Conservation (phyloP, 108 stramenopile species). For the Conticribra guillardii region DNA sequence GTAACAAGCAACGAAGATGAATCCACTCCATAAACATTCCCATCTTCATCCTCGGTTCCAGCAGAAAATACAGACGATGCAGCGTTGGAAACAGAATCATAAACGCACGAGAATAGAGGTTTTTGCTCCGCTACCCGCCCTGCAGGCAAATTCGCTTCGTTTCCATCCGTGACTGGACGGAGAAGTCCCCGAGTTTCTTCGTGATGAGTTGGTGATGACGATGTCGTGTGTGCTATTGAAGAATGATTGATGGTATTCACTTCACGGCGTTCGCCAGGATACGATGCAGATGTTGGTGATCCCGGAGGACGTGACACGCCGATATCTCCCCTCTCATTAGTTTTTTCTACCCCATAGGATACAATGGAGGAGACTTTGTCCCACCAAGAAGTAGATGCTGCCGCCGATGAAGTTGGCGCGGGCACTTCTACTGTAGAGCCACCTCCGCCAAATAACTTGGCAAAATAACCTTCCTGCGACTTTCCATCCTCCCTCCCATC, state of each 20-base stretch:
- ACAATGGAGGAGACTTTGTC: conserved; percentile 31
- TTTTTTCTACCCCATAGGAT: conserved; percentile 30
- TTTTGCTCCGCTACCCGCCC: conserved; percentile 67
- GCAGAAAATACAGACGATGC: conserved; percentile 42
- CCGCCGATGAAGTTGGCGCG: conserved; percentile 6
- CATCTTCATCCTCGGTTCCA: conserved; percentile 50
- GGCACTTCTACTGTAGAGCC: conserved; percentile 12
- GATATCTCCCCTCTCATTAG: conserved; percentile 41
- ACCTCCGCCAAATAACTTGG: conserved; percentile 28
- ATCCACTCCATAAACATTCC: conserved; percentile 81
- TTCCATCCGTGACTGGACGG: conserved; percentile 42
- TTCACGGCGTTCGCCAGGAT: conserved; percentile 36
- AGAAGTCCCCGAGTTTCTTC: conserved; percentile 52
- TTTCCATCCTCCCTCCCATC: conserved; percentile 3
- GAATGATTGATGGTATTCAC: conserved; percentile 5
- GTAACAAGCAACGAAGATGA: conserved; percentile 67
- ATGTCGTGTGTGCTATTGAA: background rate
- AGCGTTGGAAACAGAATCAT: conserved; percentile 68
- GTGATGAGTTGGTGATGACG: conserved; percentile 4
- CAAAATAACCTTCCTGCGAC: conserved; percentile 43
- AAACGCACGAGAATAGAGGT: conserved; percentile 79
- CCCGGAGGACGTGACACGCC: conserved; percentile 60
- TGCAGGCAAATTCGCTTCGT: conserved; percentile 45
- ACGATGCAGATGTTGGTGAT: conserved; percentile 3
- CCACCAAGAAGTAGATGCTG: conserved; percentile 43